phyloP scores from a whole-genome alignment of 768 basidiomycete genomes.

The Boletellus ananas region DNA sequence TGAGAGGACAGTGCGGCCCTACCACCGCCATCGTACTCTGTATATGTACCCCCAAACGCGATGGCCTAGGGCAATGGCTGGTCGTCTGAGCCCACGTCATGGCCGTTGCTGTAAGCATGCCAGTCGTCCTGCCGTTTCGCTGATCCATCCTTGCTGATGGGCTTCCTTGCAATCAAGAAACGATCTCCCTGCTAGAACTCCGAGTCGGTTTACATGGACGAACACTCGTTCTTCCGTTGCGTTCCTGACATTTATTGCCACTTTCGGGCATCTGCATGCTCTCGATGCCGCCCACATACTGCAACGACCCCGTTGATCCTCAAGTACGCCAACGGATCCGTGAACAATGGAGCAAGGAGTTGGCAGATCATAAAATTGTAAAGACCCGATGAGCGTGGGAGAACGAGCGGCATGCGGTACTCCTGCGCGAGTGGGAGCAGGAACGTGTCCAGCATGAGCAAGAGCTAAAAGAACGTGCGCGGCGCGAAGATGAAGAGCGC shows the following conservation, averaged over 20 bases:
- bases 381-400: constrained; percentile 21
- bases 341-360: constrained; percentile 19
- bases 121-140: too few relatives aligned
- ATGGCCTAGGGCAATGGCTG: too few relatives aligned
- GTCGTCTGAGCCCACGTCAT: too few relatives aligned
- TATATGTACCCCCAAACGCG: neutral
- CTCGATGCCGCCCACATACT: constrained; percentile 12
- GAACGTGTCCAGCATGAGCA: constrained; percentile 17
- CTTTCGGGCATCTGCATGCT: neutral
- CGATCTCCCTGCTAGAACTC: too few relatives aligned
- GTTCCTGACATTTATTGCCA: too few relatives aligned
- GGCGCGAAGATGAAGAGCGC: constrained; percentile 20
- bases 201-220: too few relatives aligned
- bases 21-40: constrained; percentile 12
- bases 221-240: neutral
- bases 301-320: constrained; percentile 18
- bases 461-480: constrained; percentile 15
- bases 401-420: constrained; percentile 8
- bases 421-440: constrained; percentile 14
- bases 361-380: constrained; percentile 9
- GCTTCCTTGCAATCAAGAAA: too few relatives aligned
- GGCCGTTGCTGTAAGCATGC: too few relatives aligned
- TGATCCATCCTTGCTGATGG: too few relatives aligned
- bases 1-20: neutral
- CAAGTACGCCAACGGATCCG: constrained; percentile 20